Evolutionary conservation across 2,329 filamentous ascomycete genomes (phyloP), one percentile per base, ranked within the genome.

Genomic region (Epichloe baconii): DNA sequence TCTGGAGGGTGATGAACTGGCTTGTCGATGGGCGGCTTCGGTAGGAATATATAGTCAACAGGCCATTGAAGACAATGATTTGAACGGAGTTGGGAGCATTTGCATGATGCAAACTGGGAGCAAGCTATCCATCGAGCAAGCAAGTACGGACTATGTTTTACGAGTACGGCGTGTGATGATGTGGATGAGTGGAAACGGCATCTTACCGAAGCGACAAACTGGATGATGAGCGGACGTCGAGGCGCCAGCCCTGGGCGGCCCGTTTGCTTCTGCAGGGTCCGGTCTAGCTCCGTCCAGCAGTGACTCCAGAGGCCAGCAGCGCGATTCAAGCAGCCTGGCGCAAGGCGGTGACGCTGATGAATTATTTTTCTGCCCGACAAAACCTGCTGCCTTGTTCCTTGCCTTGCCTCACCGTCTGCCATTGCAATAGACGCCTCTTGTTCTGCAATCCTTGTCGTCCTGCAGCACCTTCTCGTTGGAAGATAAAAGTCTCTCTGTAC

Each of bases 311-410:
- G 23, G 23, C 6, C 36, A 41, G 15, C 36, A 41, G 15, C 7
- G 8, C 42, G 42, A 44, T n/a, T 44, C 42, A 44, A 19, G 31
- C 17, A 36, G 35, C 14, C 48, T 12, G 36, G 43, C 42, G 35
- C 51, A 52, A 55, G 60, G 61, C 61, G 61, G 61, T 63, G 61
- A 59, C 60, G 52, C 52, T 45, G 49, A 53, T 56, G 47, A 57
- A 57, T 58, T 57, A 55, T 62, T 63, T 63, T 63, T 63, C 60
- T 62, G 61, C 61, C 61, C 59, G 57, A 59, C 56, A 54, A 58
- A 56, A 58, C 53, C 55, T 56, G 56, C 48, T 31, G 37, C 38
- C 44, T 49, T 52, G 34, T 21, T 53, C 31, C 34, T 44, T 31
- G 31, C 42, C 26, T 26, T 26, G 26, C 38, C 48, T 53, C 42